Conservation (phyloP, 23 red algal species). For the Gracilaria gracilis region DNA sequence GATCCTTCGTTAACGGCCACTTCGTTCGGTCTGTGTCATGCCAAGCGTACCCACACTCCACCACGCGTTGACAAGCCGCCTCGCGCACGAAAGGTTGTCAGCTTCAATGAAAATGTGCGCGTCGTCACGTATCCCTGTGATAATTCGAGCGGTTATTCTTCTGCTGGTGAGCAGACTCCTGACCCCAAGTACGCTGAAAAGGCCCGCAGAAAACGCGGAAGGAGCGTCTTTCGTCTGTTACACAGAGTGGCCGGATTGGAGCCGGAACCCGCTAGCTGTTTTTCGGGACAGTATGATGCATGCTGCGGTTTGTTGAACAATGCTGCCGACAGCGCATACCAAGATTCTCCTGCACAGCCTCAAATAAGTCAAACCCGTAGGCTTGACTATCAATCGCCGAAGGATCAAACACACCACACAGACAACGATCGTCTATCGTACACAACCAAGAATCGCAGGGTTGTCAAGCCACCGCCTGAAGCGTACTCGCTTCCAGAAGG, state of each 20-base stretch:
- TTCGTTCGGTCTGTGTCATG: constrained; percentile 31
- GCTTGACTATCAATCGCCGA: constrained; percentile 11
- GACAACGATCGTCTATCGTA: constrained; percentile 32
- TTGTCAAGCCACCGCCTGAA: neutral
- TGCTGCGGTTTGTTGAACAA: constrained; percentile 52
- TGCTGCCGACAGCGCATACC: constrained; percentile 17
- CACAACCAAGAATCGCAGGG: constrained; percentile 13
- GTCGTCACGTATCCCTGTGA: constrained; percentile 64
- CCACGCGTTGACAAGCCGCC: constrained; percentile 54
- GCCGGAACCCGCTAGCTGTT: constrained; percentile 27
- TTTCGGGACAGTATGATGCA: constrained; percentile 41
- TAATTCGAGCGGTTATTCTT: constrained; percentile 33
- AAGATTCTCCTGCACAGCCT: constrained; percentile 5
- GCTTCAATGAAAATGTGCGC: constrained; percentile 68
- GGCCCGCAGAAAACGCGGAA: constrained; percentile 18
- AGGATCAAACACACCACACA: neutral
- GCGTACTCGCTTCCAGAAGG: neutral
- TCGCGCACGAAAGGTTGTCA: constrained; percentile 57
- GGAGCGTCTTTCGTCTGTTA: constrained; percentile 52
- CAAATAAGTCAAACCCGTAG: neutral
- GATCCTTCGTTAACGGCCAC: constrained; percentile 34
- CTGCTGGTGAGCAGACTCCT: constrained; percentile 10
- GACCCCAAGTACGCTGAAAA: neutral
- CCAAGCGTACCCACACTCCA: constrained; percentile 48
- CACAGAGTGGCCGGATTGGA: constrained; percentile 17